These are phyloP conservation scores for Tetrahymena borealis DNA, from an alignment of 73 alveolate genomes.

Conservation along the genomic window DNA sequence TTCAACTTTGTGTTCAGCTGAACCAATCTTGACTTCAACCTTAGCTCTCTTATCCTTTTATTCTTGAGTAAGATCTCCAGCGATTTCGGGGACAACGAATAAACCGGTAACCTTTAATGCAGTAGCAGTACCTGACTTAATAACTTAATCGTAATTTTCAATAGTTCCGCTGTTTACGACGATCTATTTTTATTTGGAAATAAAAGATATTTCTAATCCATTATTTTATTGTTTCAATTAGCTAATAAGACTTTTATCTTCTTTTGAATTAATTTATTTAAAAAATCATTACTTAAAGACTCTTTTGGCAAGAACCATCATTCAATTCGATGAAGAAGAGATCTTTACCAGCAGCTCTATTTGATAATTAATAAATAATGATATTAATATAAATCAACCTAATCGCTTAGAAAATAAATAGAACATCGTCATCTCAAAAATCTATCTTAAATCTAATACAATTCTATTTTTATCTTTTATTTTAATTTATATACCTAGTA, in stretches of 20 bases:
- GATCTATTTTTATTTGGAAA: conserved; percentile 49
- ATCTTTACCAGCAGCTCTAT: conserved; percentile 65
- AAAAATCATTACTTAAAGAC: conserved; percentile 76
- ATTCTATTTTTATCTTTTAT: not conserved
- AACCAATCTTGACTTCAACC: conserved; percentile 76
- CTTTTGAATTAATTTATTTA: conserved; percentile 43
- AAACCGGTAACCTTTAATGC: conserved; percentile 28
- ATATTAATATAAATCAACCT: too few relatives aligned
- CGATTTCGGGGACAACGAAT: conserved; percentile 91
- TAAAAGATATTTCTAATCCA: conserved; percentile 69
- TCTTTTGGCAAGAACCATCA: conserved; percentile 89
- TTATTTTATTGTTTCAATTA: conserved; percentile 49
- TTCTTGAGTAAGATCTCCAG: too few relatives aligned
- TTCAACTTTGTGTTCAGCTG: conserved; percentile 48
- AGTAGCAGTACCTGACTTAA: conserved; percentile 14
- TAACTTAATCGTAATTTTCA: not conserved
- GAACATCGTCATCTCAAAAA: too few relatives aligned
- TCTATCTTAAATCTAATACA: too few relatives aligned
- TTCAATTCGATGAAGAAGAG: conserved; percentile 81
- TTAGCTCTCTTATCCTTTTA: too few relatives aligned
- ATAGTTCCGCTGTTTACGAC: conserved; percentile 8
- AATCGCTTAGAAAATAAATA: too few relatives aligned
- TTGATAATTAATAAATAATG: too few relatives aligned
- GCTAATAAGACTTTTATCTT: too few relatives aligned
- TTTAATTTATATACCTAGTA: conserved; percentile 21